Base-by-base conservation (phyloP, 768 basidiomycete genomes). In the Tremella mesenterica region DNA sequence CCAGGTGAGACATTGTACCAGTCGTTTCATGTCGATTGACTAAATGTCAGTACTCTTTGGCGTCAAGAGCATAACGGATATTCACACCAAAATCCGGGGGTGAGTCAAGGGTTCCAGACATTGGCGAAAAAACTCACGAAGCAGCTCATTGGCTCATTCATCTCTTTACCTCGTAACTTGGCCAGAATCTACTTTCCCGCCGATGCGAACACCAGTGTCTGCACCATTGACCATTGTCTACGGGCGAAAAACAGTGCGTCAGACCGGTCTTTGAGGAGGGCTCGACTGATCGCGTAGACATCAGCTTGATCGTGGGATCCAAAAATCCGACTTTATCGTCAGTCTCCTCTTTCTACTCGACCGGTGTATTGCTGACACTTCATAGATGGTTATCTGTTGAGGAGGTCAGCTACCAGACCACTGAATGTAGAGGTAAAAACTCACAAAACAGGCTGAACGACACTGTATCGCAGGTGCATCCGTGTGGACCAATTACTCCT, bases 391-490 rank as follows among this genome's bases (percentile, higher is more conserved):
- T 69, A 14, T 52, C 50, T 7, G 57, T 60, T 21, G 61, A 67
- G 0, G 59, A 67, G 48, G 38, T 41, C n/a, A 41, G 38, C n/a
- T 4, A n/a, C 25, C n/a, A n/a, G n/a, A n/a, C n/a, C 46, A n/a
- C 10, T 20, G 7, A 29, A 34, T 36, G 56, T 63, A 45, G 58
- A n/a, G n/a, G n/a, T n/a, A n/a, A n/a, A n/a, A n/a, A n/a, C 50
- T 16, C 9, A 36, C 25, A 20, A 82, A 80, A 8, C 6, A 41
- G 38, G 68, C 70, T n/a, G 64, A 68, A 25, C 53, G 58, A 25
- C 88, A 91, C 75, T 92, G 90, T 66, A 79, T 87, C 45, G 86
- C 87, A 10, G 90, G 90, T 33, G 85, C 85, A 0, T 87, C 85
- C 0, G 79, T 88, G 34, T 93, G 89, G 90, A 82, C 83, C 61